Evolutionary conservation across 2,329 filamentous ascomycete genomes (phyloP).

Genomic region (Tolypocladium tropicale): DNA sequence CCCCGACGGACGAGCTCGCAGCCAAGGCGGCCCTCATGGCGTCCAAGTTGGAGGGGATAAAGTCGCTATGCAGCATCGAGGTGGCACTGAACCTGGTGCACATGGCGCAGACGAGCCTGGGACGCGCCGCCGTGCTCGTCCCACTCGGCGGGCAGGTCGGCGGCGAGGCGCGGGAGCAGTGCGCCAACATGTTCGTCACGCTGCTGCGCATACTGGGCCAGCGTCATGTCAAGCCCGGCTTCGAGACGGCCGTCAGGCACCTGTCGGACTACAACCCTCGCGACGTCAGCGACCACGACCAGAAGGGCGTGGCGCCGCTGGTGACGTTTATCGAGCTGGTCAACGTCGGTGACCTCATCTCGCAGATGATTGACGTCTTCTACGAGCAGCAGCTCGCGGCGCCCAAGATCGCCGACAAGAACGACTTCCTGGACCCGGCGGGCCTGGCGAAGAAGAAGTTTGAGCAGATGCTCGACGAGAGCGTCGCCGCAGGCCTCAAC

Average conservation of each 20-base stretch:
- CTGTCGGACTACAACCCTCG: conserved; percentile 85
- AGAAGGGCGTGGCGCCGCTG: conserved; percentile 73
- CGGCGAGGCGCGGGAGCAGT: conserved; percentile 77
- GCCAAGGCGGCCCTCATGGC: conserved; percentile 98
- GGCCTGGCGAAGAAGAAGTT: conserved; percentile 96
- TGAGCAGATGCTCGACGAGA: conserved; percentile 96
- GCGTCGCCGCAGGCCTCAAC: conserved; percentile 88
- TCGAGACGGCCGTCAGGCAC: conserved; percentile 86
- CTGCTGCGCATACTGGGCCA: conserved; percentile 77
- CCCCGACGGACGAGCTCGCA: conserved; percentile 81
- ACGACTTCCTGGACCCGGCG: conserved; percentile 88
- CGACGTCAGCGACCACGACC: conserved; percentile 62
- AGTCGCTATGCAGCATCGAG: conserved; percentile 91
- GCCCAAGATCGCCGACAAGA: conserved; percentile 74
- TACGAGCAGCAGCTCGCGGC: conserved; percentile 89
- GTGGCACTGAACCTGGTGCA: conserved; percentile 86
- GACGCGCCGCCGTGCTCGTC: conserved; percentile 76
- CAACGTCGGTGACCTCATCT: conserved; percentile 94
- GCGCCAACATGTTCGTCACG: conserved; percentile 76
- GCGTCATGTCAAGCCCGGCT: conserved; percentile 83
- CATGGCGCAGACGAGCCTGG: conserved; percentile 76
- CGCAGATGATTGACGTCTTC: conserved; percentile 98
- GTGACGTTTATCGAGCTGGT: conserved; percentile 96
- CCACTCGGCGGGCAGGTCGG: conserved; percentile 69
- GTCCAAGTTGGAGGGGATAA: conserved; percentile 85